These are phyloP conservation scores for Candida caryicola DNA, from an alignment of 805 yeast species.

Conservation along the genomic window DNA sequence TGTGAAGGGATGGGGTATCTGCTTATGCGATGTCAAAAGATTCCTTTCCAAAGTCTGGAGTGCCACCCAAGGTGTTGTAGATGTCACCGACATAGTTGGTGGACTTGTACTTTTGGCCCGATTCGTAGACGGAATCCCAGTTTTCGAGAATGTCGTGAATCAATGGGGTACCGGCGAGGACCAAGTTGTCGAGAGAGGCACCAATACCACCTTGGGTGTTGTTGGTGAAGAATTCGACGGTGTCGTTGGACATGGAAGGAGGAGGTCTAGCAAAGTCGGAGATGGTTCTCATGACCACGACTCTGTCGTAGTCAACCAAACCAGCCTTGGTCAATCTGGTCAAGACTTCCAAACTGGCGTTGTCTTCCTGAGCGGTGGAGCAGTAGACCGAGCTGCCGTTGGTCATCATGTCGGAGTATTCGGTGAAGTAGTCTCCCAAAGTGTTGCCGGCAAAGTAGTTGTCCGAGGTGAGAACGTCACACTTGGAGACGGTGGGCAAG, in stretches of 20 bases:
- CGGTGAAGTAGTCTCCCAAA: slow-evolving; percentile 49
- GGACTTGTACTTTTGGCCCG: slow-evolving; percentile 37
- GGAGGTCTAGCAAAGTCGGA: slow-evolving; percentile 60
- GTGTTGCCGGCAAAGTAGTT: slow-evolving; percentile 55
- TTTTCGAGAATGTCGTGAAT: slow-evolving; percentile 50
- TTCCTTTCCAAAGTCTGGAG: slow-evolving; percentile 37
- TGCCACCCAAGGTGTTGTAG: slow-evolving; percentile 51
- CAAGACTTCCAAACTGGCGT: slow-evolving; percentile 60
- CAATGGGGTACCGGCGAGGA: slow-evolving; percentile 52
- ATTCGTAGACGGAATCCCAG: slow-evolving; percentile 41
- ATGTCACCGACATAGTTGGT: slow-evolving; percentile 61
- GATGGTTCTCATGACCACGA: slow-evolving; percentile 59
- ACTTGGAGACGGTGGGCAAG: slow-evolving; percentile 46
- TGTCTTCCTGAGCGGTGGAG: slow-evolving; percentile 65
- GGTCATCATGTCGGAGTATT: slow-evolving; percentile 48
- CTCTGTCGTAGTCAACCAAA: slow-evolving; percentile 54
- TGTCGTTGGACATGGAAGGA: slow-evolving; percentile 37
- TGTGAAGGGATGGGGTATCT: too few species aligned
- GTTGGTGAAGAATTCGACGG: slow-evolving; percentile 50
- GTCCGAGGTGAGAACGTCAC: slow-evolving; percentile 63
- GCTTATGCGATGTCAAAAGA: slow-evolving; percentile 24
- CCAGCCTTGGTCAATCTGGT: slow-evolving; percentile 53
- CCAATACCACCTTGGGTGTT: slow-evolving; percentile 50
- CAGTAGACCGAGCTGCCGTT: slow-evolving; percentile 61
- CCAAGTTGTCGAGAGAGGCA: slow-evolving; percentile 51